Percentiles rank a stretch among this genome's conserved stretches.
Conservation (phyloP, 805 yeast genomes). For the Saccharomycopsis oosterbeekiorum region DNA sequence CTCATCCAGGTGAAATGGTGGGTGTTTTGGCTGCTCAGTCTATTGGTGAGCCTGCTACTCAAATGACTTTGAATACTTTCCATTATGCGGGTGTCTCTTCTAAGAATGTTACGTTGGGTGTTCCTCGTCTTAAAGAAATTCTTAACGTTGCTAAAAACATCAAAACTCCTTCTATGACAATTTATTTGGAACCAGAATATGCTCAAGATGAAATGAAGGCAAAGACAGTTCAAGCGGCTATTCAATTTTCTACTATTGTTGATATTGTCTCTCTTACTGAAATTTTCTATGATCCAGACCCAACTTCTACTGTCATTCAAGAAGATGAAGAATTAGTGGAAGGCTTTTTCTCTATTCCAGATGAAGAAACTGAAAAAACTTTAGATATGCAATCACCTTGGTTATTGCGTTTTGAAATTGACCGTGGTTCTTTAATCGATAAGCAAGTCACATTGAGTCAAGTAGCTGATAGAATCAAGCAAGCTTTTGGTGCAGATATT, state of each 20-base stretch:
- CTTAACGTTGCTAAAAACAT: conserved; percentile 96
- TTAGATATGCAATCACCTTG: conserved; percentile 96
- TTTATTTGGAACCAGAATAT: conserved; percentile 71
- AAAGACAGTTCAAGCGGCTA: conserved; percentile 89
- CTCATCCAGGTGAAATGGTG: conserved; percentile 97
- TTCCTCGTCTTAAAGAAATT: conserved; percentile 96
- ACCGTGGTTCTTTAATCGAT: conserved; percentile 98
- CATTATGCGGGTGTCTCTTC: conserved; percentile 98
- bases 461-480: conserved; percentile 91
- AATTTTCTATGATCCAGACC: conserved; percentile 96
- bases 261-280: conserved; percentile 97
- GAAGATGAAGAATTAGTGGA: conserved; percentile 97
- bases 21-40: conserved; percentile 97
- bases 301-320: conserved; percentile 89
- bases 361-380: conserved; percentile 91
- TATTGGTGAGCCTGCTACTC: conserved; percentile 97
- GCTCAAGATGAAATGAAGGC: conserved; percentile 90
- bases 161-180: conserved; percentile 98
- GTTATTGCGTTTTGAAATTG: conserved; percentile 91
- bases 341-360: conserved; percentile 95
- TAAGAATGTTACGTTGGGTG: conserved; percentile 93
- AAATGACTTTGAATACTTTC: conserved; percentile 95
- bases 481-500: conserved; percentile 87
- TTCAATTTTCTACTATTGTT: conserved; percentile 90
- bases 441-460: conserved; percentile 96